These are phyloP conservation scores for Medicago arabica DNA, from an alignment of 306 rosid species.

Conservation along the genomic window DNA sequence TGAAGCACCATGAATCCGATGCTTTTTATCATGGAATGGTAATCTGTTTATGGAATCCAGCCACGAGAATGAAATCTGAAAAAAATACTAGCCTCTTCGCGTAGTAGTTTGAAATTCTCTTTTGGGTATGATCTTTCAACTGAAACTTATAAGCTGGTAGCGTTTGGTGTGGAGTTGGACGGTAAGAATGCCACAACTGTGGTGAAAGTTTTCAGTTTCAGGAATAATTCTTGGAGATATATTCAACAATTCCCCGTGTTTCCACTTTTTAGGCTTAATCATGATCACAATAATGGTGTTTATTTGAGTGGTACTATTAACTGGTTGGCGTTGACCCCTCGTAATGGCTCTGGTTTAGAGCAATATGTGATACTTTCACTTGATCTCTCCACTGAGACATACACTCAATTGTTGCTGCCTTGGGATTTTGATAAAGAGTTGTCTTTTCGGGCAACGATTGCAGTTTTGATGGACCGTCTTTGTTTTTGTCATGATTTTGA, in stretches of 20 bases:
- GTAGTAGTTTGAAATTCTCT: not conserved
- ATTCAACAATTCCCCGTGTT: not conserved
- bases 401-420: not conserved
- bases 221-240: not conserved
- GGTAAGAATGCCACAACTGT: not conserved
- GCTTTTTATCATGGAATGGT: not conserved
- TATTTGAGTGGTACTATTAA: slow-evolving; percentile 4
- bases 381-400: not conserved
- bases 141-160: not conserved
- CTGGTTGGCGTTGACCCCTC: not conserved
- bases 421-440: not conserved
- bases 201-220: not conserved
- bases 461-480: not conserved
- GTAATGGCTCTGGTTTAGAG: not conserved
- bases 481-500: not conserved
- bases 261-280: not conserved
- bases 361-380: slow-evolving; percentile 9
- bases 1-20: not conserved
- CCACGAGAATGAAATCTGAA: not conserved
- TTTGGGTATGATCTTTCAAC: not conserved
- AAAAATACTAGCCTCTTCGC: too few relatives aligned
- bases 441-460: not conserved
- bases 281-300: not conserved
- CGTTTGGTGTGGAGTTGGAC: not conserved
- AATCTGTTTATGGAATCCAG: not conserved